Evolutionary conservation across 495 filamentous ascomycete species (phyloP), one percentile per base, ranked within the genome.

Genomic region (Neurospora sp.): DNA sequence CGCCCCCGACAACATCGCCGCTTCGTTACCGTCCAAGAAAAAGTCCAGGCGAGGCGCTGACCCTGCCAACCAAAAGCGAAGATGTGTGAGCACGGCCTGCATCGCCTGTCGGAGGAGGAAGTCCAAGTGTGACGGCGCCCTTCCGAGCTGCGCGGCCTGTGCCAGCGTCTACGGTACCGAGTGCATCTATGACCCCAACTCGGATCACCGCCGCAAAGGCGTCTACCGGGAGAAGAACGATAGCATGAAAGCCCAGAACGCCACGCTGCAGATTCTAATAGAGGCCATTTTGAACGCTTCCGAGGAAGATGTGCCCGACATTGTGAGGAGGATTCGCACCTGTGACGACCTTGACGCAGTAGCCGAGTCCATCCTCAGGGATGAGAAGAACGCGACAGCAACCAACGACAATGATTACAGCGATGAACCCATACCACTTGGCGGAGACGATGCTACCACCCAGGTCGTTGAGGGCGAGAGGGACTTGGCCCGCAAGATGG

Each of bases 191-290:
- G 96, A 98, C 79, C 96, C 94, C 7, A 96, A 93, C 78, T 96
- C 93, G 71, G 96, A 99, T 81, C 94, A 97, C 79, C 91, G 96
- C 68, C 90, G 96, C 20, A 99, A 98, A 80, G 96, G 96, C 69
- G 96, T 98, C 11, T 98, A 97, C 81, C 94, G 94, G 81, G 93
- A 97, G 81, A 94, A 97, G 80, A 91, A 94, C 68, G 94, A 97
- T 80, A 92, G 90, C 75, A 87, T 95, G 77, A 93, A 95, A 78
- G 95, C 94, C 22, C 88, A 88, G 71, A 95, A 92, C 78, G 92
- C 92, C 40, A 99, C 96, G 14, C 84, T 98, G 37, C 92, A 98
- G 78, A 95, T 94, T 9, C 83, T 99, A 38, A 89, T 99, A 69
- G 92, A 98, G 80, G 96, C 96, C 35, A 92, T 99, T 71, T 84